These are phyloP conservation scores for Brettanomyces sp. DNA, from an alignment of 805 yeast species.

Conservation along the genomic window DNA sequence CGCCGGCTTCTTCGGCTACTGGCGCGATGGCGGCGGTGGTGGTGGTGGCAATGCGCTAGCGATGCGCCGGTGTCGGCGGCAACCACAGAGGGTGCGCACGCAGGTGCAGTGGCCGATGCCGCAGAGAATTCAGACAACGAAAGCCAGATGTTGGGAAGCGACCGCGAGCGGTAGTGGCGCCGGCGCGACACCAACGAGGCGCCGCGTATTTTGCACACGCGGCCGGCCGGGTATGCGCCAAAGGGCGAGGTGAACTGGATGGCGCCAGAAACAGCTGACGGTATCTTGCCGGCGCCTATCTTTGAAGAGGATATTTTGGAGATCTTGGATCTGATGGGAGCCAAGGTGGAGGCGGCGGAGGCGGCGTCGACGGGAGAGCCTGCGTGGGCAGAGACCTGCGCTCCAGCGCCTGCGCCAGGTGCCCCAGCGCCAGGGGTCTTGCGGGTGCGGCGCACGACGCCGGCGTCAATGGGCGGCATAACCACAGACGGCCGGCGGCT, in stretches of 20 bases:
- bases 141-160: slow-evolving; percentile 26
- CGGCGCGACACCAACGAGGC: background rate
- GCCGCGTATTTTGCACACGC: background rate
- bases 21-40: background rate
- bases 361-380: background rate
- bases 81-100: background rate
- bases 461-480: background rate
- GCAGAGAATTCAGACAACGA: background rate
- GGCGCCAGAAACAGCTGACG: too few relatives aligned
- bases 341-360: background rate
- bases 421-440: background rate
- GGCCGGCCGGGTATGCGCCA: background rate
- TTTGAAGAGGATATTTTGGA: background rate
- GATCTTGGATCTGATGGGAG: background rate
- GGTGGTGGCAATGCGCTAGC: background rate
- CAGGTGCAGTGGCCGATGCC: background rate
- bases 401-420: background rate
- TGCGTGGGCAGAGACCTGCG: background rate
- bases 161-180: slow-evolving; percentile 21
- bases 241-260: too few relatives aligned
- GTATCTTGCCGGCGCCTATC: too few relatives aligned
- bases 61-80: background rate
- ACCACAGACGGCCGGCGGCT: slow-evolving; percentile 3
- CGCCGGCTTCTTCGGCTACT: too few relatives aligned
- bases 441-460: background rate